Conservation (phyloP, 352 stramenopile species). For the Phytophthora tentaculata region DNA sequence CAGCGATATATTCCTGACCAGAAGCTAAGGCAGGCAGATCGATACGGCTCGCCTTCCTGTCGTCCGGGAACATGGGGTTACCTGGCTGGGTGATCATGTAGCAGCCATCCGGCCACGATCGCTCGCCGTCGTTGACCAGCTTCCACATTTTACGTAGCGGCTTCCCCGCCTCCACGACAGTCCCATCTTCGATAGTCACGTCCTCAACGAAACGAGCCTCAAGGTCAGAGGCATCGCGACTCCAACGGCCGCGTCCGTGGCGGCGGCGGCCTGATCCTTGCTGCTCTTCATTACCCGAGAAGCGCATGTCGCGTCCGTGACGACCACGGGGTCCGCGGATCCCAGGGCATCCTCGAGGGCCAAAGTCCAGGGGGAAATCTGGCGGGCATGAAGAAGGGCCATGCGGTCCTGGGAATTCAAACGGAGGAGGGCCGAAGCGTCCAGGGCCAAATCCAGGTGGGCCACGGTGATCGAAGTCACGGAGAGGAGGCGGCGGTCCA, state of each 20-base stretch:
- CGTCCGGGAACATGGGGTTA: constrained; percentile 44
- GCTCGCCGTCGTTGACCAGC: constrained; percentile 69
- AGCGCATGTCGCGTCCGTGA: constrained; percentile 7
- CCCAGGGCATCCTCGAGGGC: constrained; percentile 3
- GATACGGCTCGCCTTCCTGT: constrained; percentile 32
- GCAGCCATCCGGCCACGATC: constrained; percentile 59
- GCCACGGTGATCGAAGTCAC: constrained; percentile 1
- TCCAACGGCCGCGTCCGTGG: constrained; percentile 21
- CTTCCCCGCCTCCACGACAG: constrained; percentile 54
- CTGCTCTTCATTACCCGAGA: constrained; percentile 13
- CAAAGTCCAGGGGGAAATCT: constrained; percentile 12
- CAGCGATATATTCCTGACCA: constrained; percentile 42
- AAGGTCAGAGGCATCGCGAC: constrained; percentile 27
- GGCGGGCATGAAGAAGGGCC: constrained; percentile 9
- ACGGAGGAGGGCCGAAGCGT: constrained; percentile 14
- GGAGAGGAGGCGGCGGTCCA: not conserved
- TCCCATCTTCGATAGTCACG: constrained; percentile 80
- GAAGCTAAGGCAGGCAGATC: constrained; percentile 39
- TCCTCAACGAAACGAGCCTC: constrained; percentile 75
- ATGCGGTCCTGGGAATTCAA: constrained; percentile 13
- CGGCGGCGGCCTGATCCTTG: constrained; percentile 9
- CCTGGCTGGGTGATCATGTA: constrained; percentile 46
- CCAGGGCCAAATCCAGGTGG: constrained; percentile 18
- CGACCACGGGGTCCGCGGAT: constrained; percentile 21
- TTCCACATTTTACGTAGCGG: constrained; percentile 78